Evolutionary conservation across 2,329 filamentous ascomycete genomes (phyloP).

Genomic region (Diaporthe vexans): DNA sequence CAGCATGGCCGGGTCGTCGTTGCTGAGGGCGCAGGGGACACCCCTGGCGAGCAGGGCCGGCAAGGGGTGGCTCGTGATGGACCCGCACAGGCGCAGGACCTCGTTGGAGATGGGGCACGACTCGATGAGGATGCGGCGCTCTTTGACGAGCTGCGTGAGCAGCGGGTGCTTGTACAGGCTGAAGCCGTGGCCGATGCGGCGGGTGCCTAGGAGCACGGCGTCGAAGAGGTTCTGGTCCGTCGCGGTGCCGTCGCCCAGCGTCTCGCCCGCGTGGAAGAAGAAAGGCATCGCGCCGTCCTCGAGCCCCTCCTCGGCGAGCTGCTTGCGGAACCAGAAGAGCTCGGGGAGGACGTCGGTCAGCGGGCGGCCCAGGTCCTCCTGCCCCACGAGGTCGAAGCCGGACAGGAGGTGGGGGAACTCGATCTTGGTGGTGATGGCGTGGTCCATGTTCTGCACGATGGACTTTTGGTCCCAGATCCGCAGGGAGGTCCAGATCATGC

Average conservation of each 20-base stretch:
- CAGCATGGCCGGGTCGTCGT: conserved; percentile 91
- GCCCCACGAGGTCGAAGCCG: conserved; percentile 91
- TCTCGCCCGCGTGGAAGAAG: conserved; percentile 96
- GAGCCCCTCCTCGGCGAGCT: conserved; percentile 82
- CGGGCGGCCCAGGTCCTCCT: conserved; percentile 84
- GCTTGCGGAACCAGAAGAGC: conserved; percentile 93
- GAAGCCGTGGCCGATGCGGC: conserved; percentile 91
- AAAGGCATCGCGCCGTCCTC: conserved; percentile 78
- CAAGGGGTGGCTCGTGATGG: conserved; percentile 83
- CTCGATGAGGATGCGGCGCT: conserved; percentile 89
- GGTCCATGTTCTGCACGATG: conserved; percentile 86
- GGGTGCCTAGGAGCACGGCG: conserved; percentile 86
- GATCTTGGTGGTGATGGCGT: conserved; percentile 86
- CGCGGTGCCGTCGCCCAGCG: conserved; percentile 78
- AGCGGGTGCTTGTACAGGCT: conserved; percentile 93
- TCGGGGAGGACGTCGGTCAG: conserved; percentile 84
- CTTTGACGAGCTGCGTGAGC: conserved; percentile 88
- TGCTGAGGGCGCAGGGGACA: conserved; percentile 86
- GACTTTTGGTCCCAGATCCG: conserved; percentile 73
- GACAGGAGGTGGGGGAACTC: conserved; percentile 84
- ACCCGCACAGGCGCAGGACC: conserved; percentile 82
- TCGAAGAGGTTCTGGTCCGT: conserved; percentile 90
- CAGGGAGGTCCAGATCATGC: conserved; percentile 87
- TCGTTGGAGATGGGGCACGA: conserved; percentile 94
- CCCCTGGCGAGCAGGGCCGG: conserved; percentile 88